Evolutionary conservation across 176 grass and related monocot species (phyloP), one percentile per base, ranked within the genome.

Genomic region (Musa troglodytarum): DNA sequence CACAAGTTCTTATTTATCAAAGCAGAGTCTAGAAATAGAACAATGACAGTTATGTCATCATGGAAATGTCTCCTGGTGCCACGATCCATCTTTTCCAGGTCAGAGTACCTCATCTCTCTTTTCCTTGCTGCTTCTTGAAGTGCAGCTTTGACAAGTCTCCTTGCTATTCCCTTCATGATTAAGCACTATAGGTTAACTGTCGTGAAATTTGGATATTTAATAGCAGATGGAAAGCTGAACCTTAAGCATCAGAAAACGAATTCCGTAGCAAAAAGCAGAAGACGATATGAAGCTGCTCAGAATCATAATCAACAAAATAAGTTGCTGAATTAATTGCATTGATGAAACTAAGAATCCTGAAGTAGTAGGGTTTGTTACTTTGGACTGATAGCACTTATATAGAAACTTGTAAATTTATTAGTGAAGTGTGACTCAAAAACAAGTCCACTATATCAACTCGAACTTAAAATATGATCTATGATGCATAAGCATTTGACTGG

Each of bases 41-140:
- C 73, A 49, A 75, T 75, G 15, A 61, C 73, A 61, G 73, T 75
- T 34, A 75, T 75, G 19, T 75, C 73, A 12, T 75, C 73, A 75
- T 75, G 73, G 43, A 75, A 75, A 75, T 75, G 28, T 59, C 73
- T 75, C 54, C 73, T 75, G 73, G 49, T 9, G 15, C 73, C 53
- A 20, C 73, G 73, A 59, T 61, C 73, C 34, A 75, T 75, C 73
- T 75, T 61, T 75, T 49, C 61, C 26, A 75, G 54, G 54, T 75
- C 73, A 59, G 54, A 15, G 16, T 75, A 75, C 23, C 73, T 61
- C 73, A 75, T 61, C 28, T 61, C 73, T 59, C 73, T 59, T 61
- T 74, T 74, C 53, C 13, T 75, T 20, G 73, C 73, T 11, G 54
- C 73, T 16, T 75, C 54, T 49, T 75, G 54, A 23, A 75, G 15